These are phyloP conservation scores for Brassica cretica DNA, from an alignment of 345 rosid genomes.

Conservation along the genomic window DNA sequence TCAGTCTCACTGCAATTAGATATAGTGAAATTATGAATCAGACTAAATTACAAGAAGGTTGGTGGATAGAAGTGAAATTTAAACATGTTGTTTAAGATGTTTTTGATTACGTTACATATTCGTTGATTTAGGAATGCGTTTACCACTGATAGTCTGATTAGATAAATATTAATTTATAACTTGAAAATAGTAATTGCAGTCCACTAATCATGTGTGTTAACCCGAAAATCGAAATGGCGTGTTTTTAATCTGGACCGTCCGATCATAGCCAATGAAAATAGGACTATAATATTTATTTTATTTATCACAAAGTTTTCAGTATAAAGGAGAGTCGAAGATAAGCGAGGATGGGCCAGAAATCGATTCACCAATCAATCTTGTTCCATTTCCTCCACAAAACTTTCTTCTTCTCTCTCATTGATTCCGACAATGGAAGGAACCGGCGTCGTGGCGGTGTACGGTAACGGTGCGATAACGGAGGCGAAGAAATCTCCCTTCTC, in stretches of 20 bases:
- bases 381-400: slow-evolving; percentile 15
- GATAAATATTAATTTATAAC: background rate
- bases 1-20: no score
- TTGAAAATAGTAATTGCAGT: background rate
- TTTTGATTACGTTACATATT: background rate
- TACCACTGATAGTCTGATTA: background rate
- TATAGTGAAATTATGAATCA: no score
- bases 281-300: background rate
- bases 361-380: slow-evolving; percentile 21
- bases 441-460: slow-evolving; percentile 78
- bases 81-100: background rate
- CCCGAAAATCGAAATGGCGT: slow-evolving; percentile 3
- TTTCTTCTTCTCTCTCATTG: background rate
- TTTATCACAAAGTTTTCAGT: slow-evolving; percentile 29
- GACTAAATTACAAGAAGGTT: background rate
- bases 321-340: slow-evolving; percentile 38
- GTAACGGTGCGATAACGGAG: slow-evolving; percentile 74
- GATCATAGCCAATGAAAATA: slow-evolving; percentile 21
- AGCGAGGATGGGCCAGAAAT: slow-evolving; percentile 36
- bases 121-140: background rate
- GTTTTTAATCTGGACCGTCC: slow-evolving; percentile 25
- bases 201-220: slow-evolving; percentile 23
- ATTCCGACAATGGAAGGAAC: slow-evolving; percentile 58
- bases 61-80: background rate
- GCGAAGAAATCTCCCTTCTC: slow-evolving; percentile 73